Percentiles rank a stretch among this genome's conserved stretches.
Evolutionary conservation across 495 filamentous ascomycete species (phyloP).

Genomic region (Penicillium coprophilum): DNA sequence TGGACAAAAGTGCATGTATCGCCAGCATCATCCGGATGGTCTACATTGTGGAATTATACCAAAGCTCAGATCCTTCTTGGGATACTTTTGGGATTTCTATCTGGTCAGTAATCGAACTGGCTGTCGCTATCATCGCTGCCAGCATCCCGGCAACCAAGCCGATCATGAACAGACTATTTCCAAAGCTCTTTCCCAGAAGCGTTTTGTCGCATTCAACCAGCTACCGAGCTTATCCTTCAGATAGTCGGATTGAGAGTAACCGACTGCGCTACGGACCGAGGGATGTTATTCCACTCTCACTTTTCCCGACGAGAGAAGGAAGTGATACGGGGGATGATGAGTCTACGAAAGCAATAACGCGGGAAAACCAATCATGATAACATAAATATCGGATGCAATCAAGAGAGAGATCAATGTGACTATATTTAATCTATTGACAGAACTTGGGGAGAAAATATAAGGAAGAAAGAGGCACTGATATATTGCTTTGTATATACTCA

Average conservation of each 20-base stretch:
- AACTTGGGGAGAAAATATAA: background rate
- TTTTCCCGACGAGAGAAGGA: background rate
- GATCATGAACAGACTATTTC: slow-evolving; percentile 1
- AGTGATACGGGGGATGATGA: slow-evolving; percentile 1
- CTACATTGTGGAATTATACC: slow-evolving; percentile 19
- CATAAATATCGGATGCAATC: background rate
- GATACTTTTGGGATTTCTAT: slow-evolving; percentile 14
- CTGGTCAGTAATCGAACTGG: slow-evolving; percentile 13
- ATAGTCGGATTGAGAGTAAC: background rate
- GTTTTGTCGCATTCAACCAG: background rate
- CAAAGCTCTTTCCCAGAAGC: background rate
- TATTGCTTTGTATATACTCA: no score
- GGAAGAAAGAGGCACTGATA: background rate
- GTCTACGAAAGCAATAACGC: slow-evolving; percentile 1
- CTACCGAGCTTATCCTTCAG: background rate
- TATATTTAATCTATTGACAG: background rate
- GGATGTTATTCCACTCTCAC: background rate
- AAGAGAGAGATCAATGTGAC: background rate
- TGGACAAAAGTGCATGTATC: slow-evolving; percentile 10
- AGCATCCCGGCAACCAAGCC: slow-evolving; percentile 16
- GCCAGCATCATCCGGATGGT: slow-evolving; percentile 16
- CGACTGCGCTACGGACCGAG: background rate
- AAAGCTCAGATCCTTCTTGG: slow-evolving; percentile 15
- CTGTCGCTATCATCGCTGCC: slow-evolving; percentile 15
- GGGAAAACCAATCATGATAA: background rate